phyloP scores from a whole-genome alignment of 768 basidiomycete species.

The Podaxis sp. region DNA sequence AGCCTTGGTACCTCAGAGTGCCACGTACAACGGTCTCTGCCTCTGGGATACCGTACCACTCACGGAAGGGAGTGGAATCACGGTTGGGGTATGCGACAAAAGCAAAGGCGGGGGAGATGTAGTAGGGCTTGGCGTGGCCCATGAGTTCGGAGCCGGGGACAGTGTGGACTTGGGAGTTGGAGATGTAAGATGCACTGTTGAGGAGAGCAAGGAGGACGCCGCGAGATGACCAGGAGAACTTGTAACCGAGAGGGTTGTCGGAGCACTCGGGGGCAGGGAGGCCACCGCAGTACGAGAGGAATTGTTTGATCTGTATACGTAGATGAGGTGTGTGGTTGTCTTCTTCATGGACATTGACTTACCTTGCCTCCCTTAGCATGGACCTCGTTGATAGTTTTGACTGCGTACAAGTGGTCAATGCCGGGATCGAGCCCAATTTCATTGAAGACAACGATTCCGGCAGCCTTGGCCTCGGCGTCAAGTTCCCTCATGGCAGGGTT shows the following conservation, averaged over 20 bases:
- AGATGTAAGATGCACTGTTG: slow-evolving; percentile 83
- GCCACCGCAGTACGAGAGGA: slow-evolving; percentile 95
- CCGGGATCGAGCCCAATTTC: slow-evolving; percentile 98
- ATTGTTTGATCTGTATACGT: slow-evolving; percentile 69
- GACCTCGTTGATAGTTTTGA: slow-evolving; percentile 93
- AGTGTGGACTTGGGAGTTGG: slow-evolving; percentile 59
- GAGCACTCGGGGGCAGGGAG: slow-evolving; percentile 90
- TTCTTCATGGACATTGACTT: slow-evolving; percentile 11
- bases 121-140: slow-evolving; percentile 89
- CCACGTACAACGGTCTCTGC: slow-evolving; percentile 92
- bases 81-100: slow-evolving; percentile 98
- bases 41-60: slow-evolving; percentile 92
- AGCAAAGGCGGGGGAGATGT: slow-evolving; percentile 91
- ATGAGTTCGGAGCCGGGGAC: slow-evolving; percentile 85
- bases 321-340: neutral
- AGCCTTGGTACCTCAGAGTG: slow-evolving; percentile 93
- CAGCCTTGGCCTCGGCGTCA: slow-evolving; percentile 75
- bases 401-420: slow-evolving; percentile 90
- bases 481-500: slow-evolving; percentile 89
- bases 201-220: slow-evolving; percentile 94
- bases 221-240: slow-evolving; percentile 98
- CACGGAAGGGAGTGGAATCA: slow-evolving; percentile 86
- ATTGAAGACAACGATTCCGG: slow-evolving; percentile 94
- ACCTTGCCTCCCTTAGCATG: slow-evolving; percentile 95
- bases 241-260: slow-evolving; percentile 96